These are phyloP conservation scores for Rhodocollybia butyracea DNA, from an alignment of 768 basidiomycete species.

Conservation along the genomic window DNA sequence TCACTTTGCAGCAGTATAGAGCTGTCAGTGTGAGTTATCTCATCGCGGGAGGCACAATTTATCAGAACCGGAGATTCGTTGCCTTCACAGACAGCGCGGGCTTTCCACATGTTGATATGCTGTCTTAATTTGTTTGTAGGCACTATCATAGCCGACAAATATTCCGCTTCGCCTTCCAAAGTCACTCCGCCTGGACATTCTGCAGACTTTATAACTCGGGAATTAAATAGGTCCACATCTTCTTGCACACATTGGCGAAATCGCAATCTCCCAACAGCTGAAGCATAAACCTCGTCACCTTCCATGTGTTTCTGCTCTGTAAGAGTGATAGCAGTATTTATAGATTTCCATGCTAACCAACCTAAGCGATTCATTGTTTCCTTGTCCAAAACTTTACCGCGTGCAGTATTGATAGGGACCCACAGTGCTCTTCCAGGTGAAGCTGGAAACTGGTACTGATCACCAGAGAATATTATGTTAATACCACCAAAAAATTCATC, in stretches of 20 bases:
- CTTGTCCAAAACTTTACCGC: neutral
- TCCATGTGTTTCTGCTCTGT: neutral
- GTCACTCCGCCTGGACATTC: neutral
- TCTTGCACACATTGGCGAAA: neutral
- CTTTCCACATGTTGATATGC: neutral
- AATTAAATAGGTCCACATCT: neutral
- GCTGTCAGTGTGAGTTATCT: neutral
- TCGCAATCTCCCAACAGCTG: neutral
- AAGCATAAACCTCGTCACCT: neutral
- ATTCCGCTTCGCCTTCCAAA: neutral
- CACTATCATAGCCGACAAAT: neutral
- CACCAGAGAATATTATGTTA: conserved; percentile 28
- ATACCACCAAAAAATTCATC: conserved; percentile 28
- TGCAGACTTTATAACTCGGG: neutral
- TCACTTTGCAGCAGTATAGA: neutral
- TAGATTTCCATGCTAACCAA: neutral
- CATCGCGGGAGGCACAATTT: neutral
- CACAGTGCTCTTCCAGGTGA: conserved; percentile 27
- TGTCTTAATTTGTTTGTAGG: neutral
- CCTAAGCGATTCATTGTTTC: neutral
- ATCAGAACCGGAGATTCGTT: neutral
- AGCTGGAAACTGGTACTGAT: conserved; percentile 31
- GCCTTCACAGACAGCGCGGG: neutral
- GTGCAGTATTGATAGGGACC: conserved; percentile 13
- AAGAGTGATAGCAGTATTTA: neutral